Evolutionary conservation across 345 rosid species (phyloP).

Genomic region (Excoecaria cochinchinensis): DNA sequence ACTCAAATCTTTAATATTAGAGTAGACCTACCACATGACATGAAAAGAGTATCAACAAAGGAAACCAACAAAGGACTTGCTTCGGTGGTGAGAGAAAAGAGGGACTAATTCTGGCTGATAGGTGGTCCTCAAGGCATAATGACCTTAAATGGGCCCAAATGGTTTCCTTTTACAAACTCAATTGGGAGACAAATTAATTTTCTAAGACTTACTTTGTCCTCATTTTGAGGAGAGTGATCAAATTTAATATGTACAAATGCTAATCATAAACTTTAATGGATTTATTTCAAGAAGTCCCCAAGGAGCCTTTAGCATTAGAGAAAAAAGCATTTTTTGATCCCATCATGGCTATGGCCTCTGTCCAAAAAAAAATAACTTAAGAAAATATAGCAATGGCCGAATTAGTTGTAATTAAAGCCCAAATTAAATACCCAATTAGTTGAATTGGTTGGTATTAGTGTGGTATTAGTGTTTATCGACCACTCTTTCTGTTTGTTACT

Average conservation of each 20-base stretch:
- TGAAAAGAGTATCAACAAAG: constrained; percentile 24
- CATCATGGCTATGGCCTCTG: constrained; percentile 29
- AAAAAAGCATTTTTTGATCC: constrained; percentile 32
- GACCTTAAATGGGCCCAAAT: constrained; percentile 33
- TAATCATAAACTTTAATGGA: background rate
- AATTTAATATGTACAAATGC: background rate
- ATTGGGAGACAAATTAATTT: constrained; percentile 40
- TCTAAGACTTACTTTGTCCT: constrained; percentile 33
- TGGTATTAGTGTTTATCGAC: constrained; percentile 4
- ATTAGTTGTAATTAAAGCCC: constrained; percentile 6
- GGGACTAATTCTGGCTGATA: constrained; percentile 14
- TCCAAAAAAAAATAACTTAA: no score
- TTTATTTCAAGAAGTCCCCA: constrained; percentile 17
- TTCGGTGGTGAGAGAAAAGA: constrained; percentile 22
- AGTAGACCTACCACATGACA: constrained; percentile 17
- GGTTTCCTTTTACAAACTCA: constrained; percentile 27
- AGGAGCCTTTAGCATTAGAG: constrained; percentile 23
- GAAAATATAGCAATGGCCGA: no score
- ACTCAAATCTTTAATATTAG: background rate
- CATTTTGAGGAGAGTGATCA: constrained; percentile 25
- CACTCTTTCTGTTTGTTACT: background rate
- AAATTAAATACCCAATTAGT: background rate
- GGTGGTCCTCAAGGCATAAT: constrained; percentile 38
- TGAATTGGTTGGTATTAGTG: background rate
- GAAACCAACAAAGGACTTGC: constrained; percentile 12